These are phyloP conservation scores for Salicornia ramosissima DNA, from an alignment of 148 eudicot genomes.

Conservation along the genomic window DNA sequence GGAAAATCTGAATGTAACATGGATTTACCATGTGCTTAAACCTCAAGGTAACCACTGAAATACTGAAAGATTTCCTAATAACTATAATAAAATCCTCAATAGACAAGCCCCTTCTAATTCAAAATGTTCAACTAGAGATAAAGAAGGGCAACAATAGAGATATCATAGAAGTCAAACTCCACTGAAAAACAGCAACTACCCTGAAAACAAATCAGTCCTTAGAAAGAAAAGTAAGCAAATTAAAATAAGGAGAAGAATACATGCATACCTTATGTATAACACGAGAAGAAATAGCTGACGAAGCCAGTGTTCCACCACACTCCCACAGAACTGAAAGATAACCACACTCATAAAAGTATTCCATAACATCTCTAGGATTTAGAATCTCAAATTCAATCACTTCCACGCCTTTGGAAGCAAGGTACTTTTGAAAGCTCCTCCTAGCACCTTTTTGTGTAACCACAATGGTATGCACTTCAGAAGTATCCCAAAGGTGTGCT, in stretches of 20 bases:
- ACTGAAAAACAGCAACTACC: neutral
- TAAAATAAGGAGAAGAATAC: neutral
- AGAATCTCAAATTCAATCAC: slow-evolving; percentile 87
- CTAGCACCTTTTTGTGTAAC: slow-evolving; percentile 93
- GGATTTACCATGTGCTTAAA: no score
- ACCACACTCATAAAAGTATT: slow-evolving; percentile 86
- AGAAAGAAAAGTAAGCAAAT: neutral
- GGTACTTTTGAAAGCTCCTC: slow-evolving; percentile 83
- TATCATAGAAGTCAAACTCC: neutral
- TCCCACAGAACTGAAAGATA: slow-evolving; percentile 95
- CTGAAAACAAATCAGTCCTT: neutral
- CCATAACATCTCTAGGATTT: slow-evolving; percentile 81
- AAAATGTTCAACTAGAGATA: neutral
- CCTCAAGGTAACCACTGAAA: neutral
- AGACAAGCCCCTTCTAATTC: slow-evolving; percentile 5
- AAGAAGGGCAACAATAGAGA: neutral
- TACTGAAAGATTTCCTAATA: neutral
- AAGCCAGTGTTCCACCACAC: slow-evolving; percentile 93
- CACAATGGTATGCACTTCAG: slow-evolving; percentile 82
- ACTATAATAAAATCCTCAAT: neutral
- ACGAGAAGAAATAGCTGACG: slow-evolving; percentile 87
- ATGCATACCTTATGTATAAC: slow-evolving; percentile 76
- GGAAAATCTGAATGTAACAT: no score
- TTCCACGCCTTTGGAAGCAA: slow-evolving; percentile 94
- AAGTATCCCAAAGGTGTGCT: slow-evolving; percentile 80